Evolutionary conservation across 768 basidiomycete genomes (phyloP).

Genomic region (Pulveroboletus sp.): DNA sequence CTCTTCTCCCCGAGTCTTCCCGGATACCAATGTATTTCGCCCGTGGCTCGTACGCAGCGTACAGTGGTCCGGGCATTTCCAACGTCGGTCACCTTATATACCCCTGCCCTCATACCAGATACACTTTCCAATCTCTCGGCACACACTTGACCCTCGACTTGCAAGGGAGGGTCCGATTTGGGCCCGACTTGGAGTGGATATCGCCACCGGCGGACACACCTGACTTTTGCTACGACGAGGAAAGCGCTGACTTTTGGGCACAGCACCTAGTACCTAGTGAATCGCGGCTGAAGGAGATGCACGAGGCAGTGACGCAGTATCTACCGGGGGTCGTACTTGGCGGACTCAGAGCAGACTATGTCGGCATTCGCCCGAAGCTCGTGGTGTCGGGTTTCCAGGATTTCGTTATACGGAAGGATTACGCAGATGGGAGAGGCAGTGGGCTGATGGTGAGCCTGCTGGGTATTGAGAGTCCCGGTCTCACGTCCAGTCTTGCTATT

Average conservation of each 20-base stretch:
- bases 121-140: conserved; percentile 80
- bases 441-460: conserved; percentile 70
- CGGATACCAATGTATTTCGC: conserved; percentile 76
- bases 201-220: conserved; percentile 39
- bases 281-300: conserved; percentile 58
- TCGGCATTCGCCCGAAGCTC: conserved; percentile 86
- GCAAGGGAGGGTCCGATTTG: conserved; percentile 81
- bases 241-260: conserved; percentile 73
- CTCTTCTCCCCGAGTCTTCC: conserved; percentile 50
- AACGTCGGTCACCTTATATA: conserved; percentile 78
- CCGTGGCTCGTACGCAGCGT: conserved; percentile 83
- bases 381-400: conserved; percentile 81
- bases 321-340: conserved; percentile 57
- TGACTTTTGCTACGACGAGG: conserved; percentile 32
- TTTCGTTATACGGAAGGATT: conserved; percentile 68
- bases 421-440: conserved; percentile 37
- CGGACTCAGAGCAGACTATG: conserved; percentile 75
- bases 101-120: conserved; percentile 74
- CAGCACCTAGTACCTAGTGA: conserved; percentile 60
- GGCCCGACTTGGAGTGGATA: conserved; percentile 91
- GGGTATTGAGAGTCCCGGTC: conserved; percentile 90
- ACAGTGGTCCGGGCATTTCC: conserved; percentile 71
- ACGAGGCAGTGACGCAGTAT: conserved; percentile 66
- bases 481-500: conserved; percentile 84
- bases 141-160: conserved; percentile 90